These are phyloP conservation scores for Leccinum incarnatum DNA, from an alignment of 768 basidiomycete genomes.

Conservation along the genomic window DNA sequence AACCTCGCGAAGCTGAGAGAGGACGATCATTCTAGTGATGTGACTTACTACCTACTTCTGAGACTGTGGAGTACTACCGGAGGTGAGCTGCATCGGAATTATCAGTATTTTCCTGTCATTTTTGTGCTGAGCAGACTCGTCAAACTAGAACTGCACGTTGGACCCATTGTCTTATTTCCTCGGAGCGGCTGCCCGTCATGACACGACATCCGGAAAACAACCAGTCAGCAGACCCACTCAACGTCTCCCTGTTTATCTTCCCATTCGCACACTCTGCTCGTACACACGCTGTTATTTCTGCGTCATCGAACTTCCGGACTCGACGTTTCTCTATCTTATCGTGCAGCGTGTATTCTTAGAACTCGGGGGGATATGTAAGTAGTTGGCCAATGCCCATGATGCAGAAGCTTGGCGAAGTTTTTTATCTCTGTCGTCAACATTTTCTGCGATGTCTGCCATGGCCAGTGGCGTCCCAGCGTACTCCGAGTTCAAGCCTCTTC, in stretches of 20 bases:
- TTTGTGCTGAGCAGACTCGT: not conserved
- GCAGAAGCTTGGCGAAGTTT: not conserved
- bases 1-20: too few species aligned
- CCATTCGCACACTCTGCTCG: slow-evolving; percentile 2
- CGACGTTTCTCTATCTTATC: slow-evolving; percentile 3
- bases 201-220: not conserved
- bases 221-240: not conserved
- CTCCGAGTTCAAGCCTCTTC: slow-evolving; percentile 41
- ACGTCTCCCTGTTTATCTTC: not conserved
- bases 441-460: slow-evolving; percentile 12
- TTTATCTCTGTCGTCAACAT: not conserved
- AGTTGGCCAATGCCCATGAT: not conserved
- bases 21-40: too few species aligned
- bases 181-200: not conserved
- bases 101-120: not conserved
- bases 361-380: not conserved
- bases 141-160: not conserved
- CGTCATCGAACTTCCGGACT: too few species aligned
- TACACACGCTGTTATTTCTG: not conserved
- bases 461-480: slow-evolving; percentile 8
- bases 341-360: slow-evolving; percentile 3
- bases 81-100: not conserved
- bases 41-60: too few species aligned
- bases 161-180: not conserved
- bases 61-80: too few species aligned